These are phyloP conservation scores for Ophiosphaerella korrae DNA, from an alignment of 2,329 filamentous ascomycete species.

Conservation along the genomic window DNA sequence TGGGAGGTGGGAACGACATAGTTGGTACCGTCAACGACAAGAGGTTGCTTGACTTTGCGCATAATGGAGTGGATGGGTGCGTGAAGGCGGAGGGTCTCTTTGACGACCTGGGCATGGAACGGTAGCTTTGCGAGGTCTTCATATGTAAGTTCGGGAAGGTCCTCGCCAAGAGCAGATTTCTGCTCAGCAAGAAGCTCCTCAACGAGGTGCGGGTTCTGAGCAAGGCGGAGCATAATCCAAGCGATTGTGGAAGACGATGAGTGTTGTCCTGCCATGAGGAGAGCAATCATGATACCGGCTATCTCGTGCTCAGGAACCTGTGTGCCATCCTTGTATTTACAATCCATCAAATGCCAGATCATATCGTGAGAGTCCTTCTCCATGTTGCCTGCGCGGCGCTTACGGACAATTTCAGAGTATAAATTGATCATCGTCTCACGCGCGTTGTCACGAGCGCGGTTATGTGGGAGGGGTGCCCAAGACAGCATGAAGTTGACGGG, in stretches of 20 bases:
- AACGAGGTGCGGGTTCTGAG: constrained; percentile 74
- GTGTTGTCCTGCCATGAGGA: constrained; percentile 91
- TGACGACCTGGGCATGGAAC: constrained; percentile 82
- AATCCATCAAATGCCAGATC: constrained; percentile 89
- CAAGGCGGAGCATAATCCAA: constrained; percentile 84
- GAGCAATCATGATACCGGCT: constrained; percentile 91
- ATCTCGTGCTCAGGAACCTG: constrained; percentile 82
- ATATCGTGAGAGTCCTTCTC: constrained; percentile 69
- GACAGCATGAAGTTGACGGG: constrained; percentile 90
- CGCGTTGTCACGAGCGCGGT: constrained; percentile 78
- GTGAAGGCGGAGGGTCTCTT: constrained; percentile 89
- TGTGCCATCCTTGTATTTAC: constrained; percentile 80
- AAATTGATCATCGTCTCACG: constrained; percentile 80
- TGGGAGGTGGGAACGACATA: constrained; percentile 82
- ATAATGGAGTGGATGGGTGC: constrained; percentile 95
- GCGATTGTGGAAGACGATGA: constrained; percentile 82
- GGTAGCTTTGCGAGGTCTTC: constrained; percentile 79
- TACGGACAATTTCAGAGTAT: constrained; percentile 81
- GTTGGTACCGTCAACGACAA: constrained; percentile 80
- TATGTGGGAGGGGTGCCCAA: constrained; percentile 88
- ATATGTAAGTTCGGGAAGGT: constrained; percentile 75
- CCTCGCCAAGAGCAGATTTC: constrained; percentile 70
- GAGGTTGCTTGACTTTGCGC: constrained; percentile 86
- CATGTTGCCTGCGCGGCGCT: constrained; percentile 64
- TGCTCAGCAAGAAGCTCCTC: constrained; percentile 88